phyloP scores from a whole-genome alignment of 257 asterid species.

The Penstemon davidsonii region DNA sequence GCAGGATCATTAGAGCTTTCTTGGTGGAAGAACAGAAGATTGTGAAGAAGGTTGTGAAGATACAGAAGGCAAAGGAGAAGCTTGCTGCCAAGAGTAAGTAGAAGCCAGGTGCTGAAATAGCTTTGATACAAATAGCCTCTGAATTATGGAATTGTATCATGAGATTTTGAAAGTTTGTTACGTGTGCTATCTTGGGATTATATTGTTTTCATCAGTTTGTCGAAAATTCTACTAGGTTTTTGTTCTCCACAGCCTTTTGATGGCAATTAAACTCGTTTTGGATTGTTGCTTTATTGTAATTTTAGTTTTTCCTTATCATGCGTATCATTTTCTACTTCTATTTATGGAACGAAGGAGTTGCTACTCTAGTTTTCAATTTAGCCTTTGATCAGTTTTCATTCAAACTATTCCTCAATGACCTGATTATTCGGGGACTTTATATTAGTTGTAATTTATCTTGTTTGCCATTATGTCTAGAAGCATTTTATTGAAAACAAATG shows the following conservation, averaged over 20 bases:
- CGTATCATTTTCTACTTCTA: too few relatives aligned
- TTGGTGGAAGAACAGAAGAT: conserved; percentile 64
- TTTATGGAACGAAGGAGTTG: too few relatives aligned
- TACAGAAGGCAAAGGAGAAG: conserved; percentile 64
- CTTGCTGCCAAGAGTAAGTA: conserved; percentile 38
- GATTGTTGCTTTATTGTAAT: not conserved
- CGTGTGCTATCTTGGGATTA: conserved; percentile 21
- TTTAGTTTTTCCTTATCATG: too few relatives aligned
- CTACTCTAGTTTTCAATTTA: too few relatives aligned
- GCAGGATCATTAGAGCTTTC: conserved; percentile 66
- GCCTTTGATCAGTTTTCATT: too few relatives aligned
- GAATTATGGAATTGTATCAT: conserved; percentile 31
- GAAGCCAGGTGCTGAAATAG: conserved; percentile 9
- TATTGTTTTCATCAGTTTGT: conserved; percentile 23
- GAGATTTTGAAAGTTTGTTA: conserved; percentile 23
- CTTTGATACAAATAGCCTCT: conserved; percentile 29
- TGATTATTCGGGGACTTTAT: too few relatives aligned
- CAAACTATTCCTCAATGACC: too few relatives aligned
- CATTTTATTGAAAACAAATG: too few relatives aligned
- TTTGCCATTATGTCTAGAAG: too few relatives aligned
- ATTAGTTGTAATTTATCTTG: too few relatives aligned
- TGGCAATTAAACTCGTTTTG: not conserved
- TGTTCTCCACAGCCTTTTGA: conserved; percentile 1
- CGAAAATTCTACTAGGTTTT: conserved; percentile 14
- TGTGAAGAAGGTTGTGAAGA: conserved; percentile 71